These are phyloP conservation scores for Chrysoporthe austroafricana DNA, from an alignment of 2,329 filamentous ascomycete species.

Conservation along the genomic window DNA sequence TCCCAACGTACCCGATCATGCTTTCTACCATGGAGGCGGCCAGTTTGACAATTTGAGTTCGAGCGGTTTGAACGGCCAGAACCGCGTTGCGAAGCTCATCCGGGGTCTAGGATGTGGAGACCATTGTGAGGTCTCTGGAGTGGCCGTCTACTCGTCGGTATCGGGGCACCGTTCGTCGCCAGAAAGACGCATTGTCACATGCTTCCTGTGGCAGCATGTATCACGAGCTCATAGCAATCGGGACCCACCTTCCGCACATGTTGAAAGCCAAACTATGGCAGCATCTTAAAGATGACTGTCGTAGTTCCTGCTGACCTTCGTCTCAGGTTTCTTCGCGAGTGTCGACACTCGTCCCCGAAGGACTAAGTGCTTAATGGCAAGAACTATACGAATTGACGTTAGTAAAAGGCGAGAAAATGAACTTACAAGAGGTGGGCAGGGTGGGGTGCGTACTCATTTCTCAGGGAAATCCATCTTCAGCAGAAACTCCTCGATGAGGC, in stretches of 20 bases:
- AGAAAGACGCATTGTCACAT: neutral
- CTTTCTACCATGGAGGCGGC: no score
- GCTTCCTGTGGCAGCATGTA: neutral
- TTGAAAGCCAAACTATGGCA: neutral
- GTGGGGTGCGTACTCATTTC: neutral
- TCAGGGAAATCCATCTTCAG: conserved; percentile 8
- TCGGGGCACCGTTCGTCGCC: neutral
- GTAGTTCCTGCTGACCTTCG: neutral
- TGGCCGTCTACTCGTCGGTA: neutral
- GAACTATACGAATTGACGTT: neutral
- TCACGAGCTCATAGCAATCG: neutral
- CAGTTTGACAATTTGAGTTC: no score
- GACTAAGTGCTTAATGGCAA: neutral
- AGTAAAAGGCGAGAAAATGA: no score
- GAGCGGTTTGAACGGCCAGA: no score
- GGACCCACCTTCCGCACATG: neutral
- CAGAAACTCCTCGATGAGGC: conserved; percentile 16
- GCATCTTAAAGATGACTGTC: neutral
- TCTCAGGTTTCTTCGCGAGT: no score
- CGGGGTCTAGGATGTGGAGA: no score
- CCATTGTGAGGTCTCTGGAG: no score
- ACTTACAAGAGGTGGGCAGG: neutral
- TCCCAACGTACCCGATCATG: no score
- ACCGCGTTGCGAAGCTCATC: no score
- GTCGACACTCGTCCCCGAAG: neutral